These are phyloP conservation scores for Sedum album DNA, from an alignment of 164 flowering plant genomes.

Conservation along the genomic window DNA sequence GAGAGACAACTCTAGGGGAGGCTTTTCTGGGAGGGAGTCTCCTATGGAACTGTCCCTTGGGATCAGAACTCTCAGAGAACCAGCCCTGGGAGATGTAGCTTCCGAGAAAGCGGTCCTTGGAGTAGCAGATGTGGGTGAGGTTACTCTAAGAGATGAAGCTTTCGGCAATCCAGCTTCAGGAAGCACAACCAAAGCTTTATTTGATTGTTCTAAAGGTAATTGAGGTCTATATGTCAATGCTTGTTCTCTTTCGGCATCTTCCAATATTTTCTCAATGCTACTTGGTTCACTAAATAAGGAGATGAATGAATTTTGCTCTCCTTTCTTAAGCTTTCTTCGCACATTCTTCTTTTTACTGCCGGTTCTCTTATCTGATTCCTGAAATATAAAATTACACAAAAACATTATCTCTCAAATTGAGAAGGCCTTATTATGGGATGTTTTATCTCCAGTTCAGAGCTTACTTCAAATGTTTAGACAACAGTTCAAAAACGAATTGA, in stretches of 20 bases:
- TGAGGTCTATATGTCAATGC: constrained; percentile 29
- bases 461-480: background rate
- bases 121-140: background rate
- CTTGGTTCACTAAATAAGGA: constrained; percentile 81
- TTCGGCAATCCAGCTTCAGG: background rate
- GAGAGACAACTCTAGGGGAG: background rate
- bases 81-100: constrained; percentile 12
- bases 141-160: background rate
- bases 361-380: constrained; percentile 53
- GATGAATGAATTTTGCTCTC: constrained; percentile 61
- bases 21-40: background rate
- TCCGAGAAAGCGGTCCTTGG: background rate
- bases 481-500: background rate
- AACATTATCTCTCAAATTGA: background rate
- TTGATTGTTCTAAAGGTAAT: constrained; percentile 30
- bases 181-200: background rate
- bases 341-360: constrained; percentile 60
- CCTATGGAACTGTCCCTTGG: constrained; percentile 24
- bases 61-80: constrained; percentile 22
- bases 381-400: constrained; percentile 12
- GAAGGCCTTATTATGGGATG: background rate
- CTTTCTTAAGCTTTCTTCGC: constrained; percentile 35
- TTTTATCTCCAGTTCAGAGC: too few species aligned
- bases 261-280: constrained; percentile 84
- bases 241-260: constrained; percentile 75